Evolutionary conservation across 2,329 filamentous ascomycete species (phyloP).

Genomic region (Beauveria brongniartii): DNA sequence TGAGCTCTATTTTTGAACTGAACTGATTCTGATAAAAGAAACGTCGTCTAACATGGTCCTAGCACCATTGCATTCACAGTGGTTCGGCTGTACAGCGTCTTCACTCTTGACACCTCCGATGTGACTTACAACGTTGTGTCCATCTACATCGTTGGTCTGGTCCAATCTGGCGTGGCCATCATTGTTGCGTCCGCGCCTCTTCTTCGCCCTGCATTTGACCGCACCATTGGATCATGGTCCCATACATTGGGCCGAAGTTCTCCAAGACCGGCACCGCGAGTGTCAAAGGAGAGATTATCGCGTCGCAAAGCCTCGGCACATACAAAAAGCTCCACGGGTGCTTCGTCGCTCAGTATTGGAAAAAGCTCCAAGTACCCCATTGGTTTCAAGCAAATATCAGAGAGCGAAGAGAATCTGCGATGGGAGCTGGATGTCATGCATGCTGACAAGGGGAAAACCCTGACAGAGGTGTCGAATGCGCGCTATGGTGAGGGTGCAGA

Average conservation of each 20-base stretch:
- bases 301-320: background rate
- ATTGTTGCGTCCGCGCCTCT: constrained; percentile 15
- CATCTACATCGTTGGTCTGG: constrained; percentile 11
- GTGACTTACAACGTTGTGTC: constrained; percentile 13
- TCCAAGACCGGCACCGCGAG: background rate
- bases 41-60: background rate
- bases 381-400: constrained; percentile 14
- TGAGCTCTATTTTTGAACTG: background rate
- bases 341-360: background rate
- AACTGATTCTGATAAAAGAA: no score
- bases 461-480: constrained; percentile 10
- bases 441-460: constrained; percentile 12
- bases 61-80: constrained; percentile 15
- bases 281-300: background rate
- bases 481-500: background rate
- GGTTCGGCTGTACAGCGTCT: constrained; percentile 14
- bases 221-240: constrained; percentile 10
- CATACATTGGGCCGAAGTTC: background rate
- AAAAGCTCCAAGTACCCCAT: background rate
- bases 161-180: constrained; percentile 15
- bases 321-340: background rate
- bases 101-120: constrained; percentile 15
- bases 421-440: constrained; percentile 16
- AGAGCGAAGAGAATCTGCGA: constrained; percentile 16
- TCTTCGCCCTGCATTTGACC: constrained; percentile 15